Conservation (phyloP, 306 rosid species). For the Coriaria nepalensis region DNA sequence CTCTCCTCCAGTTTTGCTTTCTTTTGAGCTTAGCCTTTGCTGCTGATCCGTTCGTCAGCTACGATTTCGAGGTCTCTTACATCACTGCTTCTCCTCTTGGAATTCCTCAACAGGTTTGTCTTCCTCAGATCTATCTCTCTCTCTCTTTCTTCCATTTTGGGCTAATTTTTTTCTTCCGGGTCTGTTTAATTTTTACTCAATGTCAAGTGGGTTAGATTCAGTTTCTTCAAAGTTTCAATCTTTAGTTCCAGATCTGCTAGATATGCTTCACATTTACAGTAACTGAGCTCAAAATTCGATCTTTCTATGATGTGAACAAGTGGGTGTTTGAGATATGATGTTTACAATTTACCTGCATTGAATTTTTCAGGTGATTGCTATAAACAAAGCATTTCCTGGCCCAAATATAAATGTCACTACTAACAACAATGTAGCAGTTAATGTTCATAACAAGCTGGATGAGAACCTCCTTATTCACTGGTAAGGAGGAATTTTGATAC, state of each 20-base stretch:
- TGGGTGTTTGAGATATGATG: slow-evolving; percentile 3
- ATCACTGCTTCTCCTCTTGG: slow-evolving; percentile 43
- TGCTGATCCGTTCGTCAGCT: slow-evolving; percentile 30
- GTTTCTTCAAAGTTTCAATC: slow-evolving; percentile 15
- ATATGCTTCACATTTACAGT: slow-evolving; percentile 1
- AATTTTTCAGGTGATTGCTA: slow-evolving; percentile 70
- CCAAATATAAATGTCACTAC: slow-evolving; percentile 76
- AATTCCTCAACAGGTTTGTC: slow-evolving; percentile 33
- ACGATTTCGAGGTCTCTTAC: slow-evolving; percentile 35
- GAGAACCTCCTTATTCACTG: slow-evolving; percentile 79
- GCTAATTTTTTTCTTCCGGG: slow-evolving; percentile 8
- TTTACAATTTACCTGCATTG: slow-evolving; percentile 12
- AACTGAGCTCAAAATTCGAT: slow-evolving; percentile 9
- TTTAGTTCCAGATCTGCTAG: slow-evolving; percentile 31
- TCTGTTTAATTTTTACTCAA: slow-evolving; percentile 1
- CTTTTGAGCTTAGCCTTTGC: slow-evolving; percentile 27
- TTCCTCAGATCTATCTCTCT: slow-evolving; percentile 12
- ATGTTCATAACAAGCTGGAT: slow-evolving; percentile 79
- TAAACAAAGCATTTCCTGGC: slow-evolving; percentile 75
- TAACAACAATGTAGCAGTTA: slow-evolving; percentile 70
- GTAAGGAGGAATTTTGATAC: slow-evolving; percentile 22
- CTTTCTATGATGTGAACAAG: slow-evolving; percentile 7
- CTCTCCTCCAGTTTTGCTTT: slow-evolving; percentile 23
- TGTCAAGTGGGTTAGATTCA: slow-evolving; percentile 18
- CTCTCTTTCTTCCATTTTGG: not conserved